These are phyloP conservation scores for Magnolia officinalis DNA, from an alignment of 164 flowering plant genomes.

Conservation along the genomic window DNA sequence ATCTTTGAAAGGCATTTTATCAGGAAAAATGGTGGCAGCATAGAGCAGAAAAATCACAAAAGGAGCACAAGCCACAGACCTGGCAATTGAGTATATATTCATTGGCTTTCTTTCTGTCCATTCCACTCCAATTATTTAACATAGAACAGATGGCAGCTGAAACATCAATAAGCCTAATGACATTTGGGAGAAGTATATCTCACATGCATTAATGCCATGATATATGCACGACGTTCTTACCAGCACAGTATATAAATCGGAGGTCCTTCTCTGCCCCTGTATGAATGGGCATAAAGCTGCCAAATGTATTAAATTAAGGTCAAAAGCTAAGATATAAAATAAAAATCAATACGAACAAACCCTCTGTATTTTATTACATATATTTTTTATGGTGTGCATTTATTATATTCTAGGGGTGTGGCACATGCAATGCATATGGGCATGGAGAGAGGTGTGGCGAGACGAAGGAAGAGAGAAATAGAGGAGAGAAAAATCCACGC, in stretches of 20 bases:
- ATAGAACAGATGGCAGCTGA: slow-evolving; percentile 82
- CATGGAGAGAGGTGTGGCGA: no score
- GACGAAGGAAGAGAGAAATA: no score
- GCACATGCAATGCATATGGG: not conserved
- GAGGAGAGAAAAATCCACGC: no score
- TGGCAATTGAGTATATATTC: slow-evolving; percentile 74
- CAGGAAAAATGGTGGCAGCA: slow-evolving; percentile 1
- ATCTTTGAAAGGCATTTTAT: not conserved
- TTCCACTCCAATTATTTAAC: slow-evolving; percentile 88
- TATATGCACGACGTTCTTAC: slow-evolving; percentile 36
- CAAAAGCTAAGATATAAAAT: not conserved
- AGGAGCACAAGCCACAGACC: slow-evolving; percentile 34
- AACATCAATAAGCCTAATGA: slow-evolving; percentile 18
- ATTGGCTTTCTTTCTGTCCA: slow-evolving; percentile 79
- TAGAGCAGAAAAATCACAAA: not conserved
- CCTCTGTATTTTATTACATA: not conserved
- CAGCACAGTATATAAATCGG: slow-evolving; percentile 88
- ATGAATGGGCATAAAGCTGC: slow-evolving; percentile 82
- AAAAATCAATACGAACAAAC: not conserved
- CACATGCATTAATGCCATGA: not conserved
- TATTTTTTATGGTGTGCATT: not conserved
- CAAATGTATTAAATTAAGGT: slow-evolving; percentile 9
- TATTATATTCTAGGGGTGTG: not conserved
- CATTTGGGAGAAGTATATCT: not conserved
- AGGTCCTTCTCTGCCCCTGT: slow-evolving; percentile 88